Percentiles rank a stretch among this genome's conserved stretches.
phyloP scores from a whole-genome alignment of 805 yeast species.

The Myxozyma neotropica region DNA sequence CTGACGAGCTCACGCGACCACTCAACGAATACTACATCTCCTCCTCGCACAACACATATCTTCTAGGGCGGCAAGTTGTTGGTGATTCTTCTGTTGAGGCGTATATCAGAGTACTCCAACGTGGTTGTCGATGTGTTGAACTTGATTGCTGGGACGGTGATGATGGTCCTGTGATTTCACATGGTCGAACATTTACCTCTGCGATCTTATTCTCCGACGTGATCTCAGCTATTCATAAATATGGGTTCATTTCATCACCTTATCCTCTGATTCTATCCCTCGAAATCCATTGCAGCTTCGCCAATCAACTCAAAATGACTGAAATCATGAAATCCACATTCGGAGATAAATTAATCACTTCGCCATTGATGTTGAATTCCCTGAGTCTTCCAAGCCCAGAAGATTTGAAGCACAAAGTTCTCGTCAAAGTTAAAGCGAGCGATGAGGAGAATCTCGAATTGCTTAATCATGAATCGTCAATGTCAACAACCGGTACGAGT shows the following conservation, averaged over 20 bases:
- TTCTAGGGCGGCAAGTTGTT: conserved; percentile 83
- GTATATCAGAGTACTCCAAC: conserved; percentile 79
- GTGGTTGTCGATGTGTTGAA: conserved; percentile 94
- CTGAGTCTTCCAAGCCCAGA: conserved; percentile 68
- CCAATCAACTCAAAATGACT: conserved; percentile 65
- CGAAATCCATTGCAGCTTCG: conserved; percentile 75
- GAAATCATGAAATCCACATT: conserved; percentile 57
- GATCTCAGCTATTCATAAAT: conserved; percentile 70
- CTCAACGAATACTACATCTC: conserved; percentile 85
- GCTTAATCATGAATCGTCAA: neutral
- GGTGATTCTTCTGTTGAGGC: conserved; percentile 89
- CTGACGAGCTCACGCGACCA: conserved; percentile 56
- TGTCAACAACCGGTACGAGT: conserved; percentile 39
- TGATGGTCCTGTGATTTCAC: conserved; percentile 76
- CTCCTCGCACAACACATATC: conserved; percentile 92
- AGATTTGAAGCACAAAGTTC: conserved; percentile 66
- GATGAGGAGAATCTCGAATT: conserved; percentile 30
- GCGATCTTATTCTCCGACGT: conserved; percentile 72
- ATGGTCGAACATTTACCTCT: conserved; percentile 81
- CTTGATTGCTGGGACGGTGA: conserved; percentile 91
- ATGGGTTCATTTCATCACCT: conserved; percentile 86
- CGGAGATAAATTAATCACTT: conserved; percentile 57
- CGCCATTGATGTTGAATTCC: conserved; percentile 44
- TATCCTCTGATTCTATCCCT: conserved; percentile 83
- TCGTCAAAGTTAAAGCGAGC: conserved; percentile 77